These are phyloP conservation scores for Didymosphaeria variabile DNA, from an alignment of 2,329 filamentous ascomycete genomes.

Conservation along the genomic window DNA sequence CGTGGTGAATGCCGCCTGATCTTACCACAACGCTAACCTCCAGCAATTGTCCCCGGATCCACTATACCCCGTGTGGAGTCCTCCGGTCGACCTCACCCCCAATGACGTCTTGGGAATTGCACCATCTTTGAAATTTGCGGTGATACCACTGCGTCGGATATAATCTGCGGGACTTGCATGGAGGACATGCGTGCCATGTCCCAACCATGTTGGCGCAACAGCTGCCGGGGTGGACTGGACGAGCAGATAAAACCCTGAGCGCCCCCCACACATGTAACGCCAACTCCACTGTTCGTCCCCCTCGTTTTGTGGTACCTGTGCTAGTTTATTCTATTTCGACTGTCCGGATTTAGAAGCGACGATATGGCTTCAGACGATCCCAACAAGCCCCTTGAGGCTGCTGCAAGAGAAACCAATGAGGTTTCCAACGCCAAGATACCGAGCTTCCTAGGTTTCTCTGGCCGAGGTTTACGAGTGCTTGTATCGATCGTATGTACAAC, in stretches of 20 bases:
- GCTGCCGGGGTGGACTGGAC: slow-evolving; percentile 7
- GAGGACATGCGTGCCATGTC: slow-evolving; percentile 10
- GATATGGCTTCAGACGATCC: slow-evolving; percentile 12
- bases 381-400: slow-evolving; percentile 9
- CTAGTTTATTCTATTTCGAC: slow-evolving; percentile 2
- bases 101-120: slow-evolving; percentile 25
- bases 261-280: slow-evolving; percentile 17
- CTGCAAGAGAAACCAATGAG: slow-evolving; percentile 1
- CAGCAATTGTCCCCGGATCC: slow-evolving; percentile 18
- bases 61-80: slow-evolving; percentile 24
- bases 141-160: slow-evolving; percentile 22
- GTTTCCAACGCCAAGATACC: slow-evolving; percentile 23
- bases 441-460: slow-evolving; percentile 41
- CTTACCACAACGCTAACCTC: slow-evolving; percentile 22
- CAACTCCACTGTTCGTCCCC: neutral
- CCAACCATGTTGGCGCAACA: slow-evolving; percentile 13
- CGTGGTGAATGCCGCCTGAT: slow-evolving; percentile 14
- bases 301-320: neutral
- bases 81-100: slow-evolving; percentile 14
- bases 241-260: slow-evolving; percentile 25
- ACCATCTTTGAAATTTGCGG: slow-evolving; percentile 10
- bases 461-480: slow-evolving; percentile 34
- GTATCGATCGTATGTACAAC: slow-evolving; percentile 43
- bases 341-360: slow-evolving; percentile 9
- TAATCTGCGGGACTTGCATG: slow-evolving; percentile 25